Percentiles rank a stretch among this genome's conserved stretches.
phyloP scores from a whole-genome alignment of 2,329 filamentous ascomycete species.

The Diplodia scrobiculata region DNA sequence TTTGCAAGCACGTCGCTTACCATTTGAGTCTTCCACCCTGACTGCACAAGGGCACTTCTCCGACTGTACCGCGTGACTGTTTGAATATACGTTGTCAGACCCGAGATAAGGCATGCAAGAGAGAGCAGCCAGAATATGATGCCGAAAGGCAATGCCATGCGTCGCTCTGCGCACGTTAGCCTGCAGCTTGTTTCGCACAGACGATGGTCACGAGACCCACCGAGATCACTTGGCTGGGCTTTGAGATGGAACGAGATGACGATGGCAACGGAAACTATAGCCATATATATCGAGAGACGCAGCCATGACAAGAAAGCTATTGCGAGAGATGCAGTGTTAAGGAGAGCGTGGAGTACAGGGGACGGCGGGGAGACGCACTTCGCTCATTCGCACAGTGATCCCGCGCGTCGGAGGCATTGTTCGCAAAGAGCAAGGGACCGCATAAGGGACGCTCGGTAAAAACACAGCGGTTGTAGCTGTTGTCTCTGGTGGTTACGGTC shows the following conservation, averaged over 20 bases:
- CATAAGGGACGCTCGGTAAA: conserved; percentile 66
- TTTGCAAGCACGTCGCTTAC: conserved; percentile 50
- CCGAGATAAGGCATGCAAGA: conserved; percentile 72
- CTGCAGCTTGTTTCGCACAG: neutral
- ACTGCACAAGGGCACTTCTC: conserved; percentile 81
- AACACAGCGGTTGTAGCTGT: conserved; percentile 47
- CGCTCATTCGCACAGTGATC: conserved; percentile 80
- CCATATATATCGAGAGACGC: conserved; percentile 84
- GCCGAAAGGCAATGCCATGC: conserved; percentile 80
- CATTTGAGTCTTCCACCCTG: conserved; percentile 86
- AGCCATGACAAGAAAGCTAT: conserved; percentile 83
- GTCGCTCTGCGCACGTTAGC: conserved; percentile 61
- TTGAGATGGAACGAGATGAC: conserved; percentile 92
- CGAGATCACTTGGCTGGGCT: conserved; percentile 60
- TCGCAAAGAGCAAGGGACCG: conserved; percentile 71
- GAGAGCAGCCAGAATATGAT: conserved; percentile 84
- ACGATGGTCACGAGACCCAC: conserved; percentile 32
- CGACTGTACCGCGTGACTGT: conserved; percentile 78
- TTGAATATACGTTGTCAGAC: conserved; percentile 84
- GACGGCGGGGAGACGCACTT: conserved; percentile 47
- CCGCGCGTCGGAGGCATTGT: conserved; percentile 71
- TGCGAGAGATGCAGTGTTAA: neutral
- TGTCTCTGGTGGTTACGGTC: conserved; percentile 39
- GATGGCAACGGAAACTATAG: conserved; percentile 85
- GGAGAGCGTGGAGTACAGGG: neutral